Conservation (phyloP, 345 rosid genomes). For the Rhodomyrtus tomentosa region DNA sequence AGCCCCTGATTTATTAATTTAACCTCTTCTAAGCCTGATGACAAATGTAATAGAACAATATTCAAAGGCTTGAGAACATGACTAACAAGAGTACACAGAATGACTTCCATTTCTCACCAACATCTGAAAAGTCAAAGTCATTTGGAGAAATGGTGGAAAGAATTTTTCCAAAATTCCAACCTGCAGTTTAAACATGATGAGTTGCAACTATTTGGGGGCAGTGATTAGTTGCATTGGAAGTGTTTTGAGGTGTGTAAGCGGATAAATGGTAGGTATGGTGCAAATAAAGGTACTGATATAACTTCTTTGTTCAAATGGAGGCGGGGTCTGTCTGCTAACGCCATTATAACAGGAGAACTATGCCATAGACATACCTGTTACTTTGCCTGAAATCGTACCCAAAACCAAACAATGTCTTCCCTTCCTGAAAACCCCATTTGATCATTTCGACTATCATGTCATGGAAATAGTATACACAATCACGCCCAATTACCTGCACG, state of each 20-base stretch:
- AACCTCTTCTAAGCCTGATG: not conserved
- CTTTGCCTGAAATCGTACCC: constrained; percentile 98
- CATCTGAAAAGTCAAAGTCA: not conserved
- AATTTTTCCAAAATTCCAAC: not conserved
- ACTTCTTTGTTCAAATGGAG: not conserved
- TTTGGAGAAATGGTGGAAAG: not conserved
- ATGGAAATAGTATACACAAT: constrained; percentile 74
- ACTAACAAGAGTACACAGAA: not conserved
- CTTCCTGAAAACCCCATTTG: constrained; percentile 94
- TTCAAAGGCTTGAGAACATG: not conserved
- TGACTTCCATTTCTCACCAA: not conserved
- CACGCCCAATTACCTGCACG: constrained; percentile 73
- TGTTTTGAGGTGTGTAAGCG: not conserved
- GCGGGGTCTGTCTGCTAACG: not conserved
- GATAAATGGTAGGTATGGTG: not conserved
- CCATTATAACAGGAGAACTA: not conserved
- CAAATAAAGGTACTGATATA: not conserved
- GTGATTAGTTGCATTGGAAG: not conserved
- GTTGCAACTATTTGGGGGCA: not conserved
- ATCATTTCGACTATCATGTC: constrained; percentile 94
- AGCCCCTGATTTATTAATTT: not conserved
- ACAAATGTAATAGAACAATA: not conserved
- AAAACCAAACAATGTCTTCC: constrained; percentile 87
- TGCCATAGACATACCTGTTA: constrained; percentile 42
- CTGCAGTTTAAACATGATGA: not conserved